Base-by-base conservation (phyloP, 2,329 filamentous ascomycete genomes). In the Arthrobotrys sinensis region DNA sequence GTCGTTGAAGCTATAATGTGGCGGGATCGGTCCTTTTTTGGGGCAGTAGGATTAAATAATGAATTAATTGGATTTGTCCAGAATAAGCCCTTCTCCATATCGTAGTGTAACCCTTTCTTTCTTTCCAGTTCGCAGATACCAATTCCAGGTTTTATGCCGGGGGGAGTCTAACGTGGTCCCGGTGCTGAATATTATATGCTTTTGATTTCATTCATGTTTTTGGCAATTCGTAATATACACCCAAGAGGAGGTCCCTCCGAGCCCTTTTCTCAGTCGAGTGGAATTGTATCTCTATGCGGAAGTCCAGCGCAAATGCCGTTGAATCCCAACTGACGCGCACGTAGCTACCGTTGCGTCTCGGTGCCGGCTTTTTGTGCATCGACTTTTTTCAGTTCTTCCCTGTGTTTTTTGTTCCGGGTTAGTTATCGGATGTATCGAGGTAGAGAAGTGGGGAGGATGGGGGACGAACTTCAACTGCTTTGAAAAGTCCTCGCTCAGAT, bases 401-500 rank as follows among this genome's bases (percentile, higher is more conserved):
- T 94, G 80, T 50, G 11, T 36, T n/a, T n/a, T n/a, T n/a, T n/a
- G 3, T 55, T 34, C 10, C 16, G 8, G 21, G 52, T 36, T 24
- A 75, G 62, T 38, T 16, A 32, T 21, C 10, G 48, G n/a, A 28
- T 28, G 24, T 28, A 19, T 19, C 4, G 1, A n/a, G 38, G 52
- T 19, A 21, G 32, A 53, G 40, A 5, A 48, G 45, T 57, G 66
- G 36, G 19, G 69, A 43, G 10, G 16, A 16, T 36, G 55, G 45
- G 45, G 46, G 75, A 82, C 91, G 81, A 85, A 97, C 95, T 93
- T 96, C 83, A 99, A 86, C 87, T 98, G 95, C 83, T 92, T 90
- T 11, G 94, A 96, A 85, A 99, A 99, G 83, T 99, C 96, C 84
- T 99, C 96, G 82, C 89, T 96, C 81, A 93, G 96, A 86, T 98